phyloP scores from a whole-genome alignment of 1,284 basidiomycete species.

The Lignosus rhinocerotis region DNA sequence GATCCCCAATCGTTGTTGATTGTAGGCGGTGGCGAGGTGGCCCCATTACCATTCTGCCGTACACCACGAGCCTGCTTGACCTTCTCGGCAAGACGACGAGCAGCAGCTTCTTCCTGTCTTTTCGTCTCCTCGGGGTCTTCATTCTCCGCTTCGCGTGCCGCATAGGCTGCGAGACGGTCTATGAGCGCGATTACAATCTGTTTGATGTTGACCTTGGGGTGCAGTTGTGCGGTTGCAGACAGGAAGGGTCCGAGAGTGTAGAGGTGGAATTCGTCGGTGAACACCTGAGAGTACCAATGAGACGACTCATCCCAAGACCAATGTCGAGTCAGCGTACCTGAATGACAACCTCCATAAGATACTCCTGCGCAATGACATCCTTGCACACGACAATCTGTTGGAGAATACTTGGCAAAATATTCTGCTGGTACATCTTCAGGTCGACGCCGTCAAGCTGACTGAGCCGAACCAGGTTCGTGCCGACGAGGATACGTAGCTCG shows the following conservation, averaged over 20 bases:
- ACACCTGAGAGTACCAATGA: slow-evolving; percentile 58
- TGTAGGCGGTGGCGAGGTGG: slow-evolving; percentile 22
- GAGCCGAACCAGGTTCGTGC: slow-evolving; percentile 91
- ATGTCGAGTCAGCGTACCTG: slow-evolving; percentile 54
- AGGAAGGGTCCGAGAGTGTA: slow-evolving; percentile 92
- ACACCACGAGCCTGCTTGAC: slow-evolving; percentile 73
- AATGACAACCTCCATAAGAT: slow-evolving; percentile 97
- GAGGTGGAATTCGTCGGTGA: slow-evolving; percentile 95
- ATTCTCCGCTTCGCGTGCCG: slow-evolving; percentile 89
- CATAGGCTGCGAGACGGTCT: slow-evolving; percentile 92
- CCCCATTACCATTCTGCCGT: slow-evolving; percentile 47
- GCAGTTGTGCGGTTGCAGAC: slow-evolving; percentile 89
- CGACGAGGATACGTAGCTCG: slow-evolving; percentile 91
- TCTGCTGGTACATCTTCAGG: slow-evolving; percentile 82
- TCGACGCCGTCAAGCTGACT: slow-evolving; percentile 94
- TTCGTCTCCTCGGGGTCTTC: slow-evolving; percentile 93
- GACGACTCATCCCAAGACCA: not conserved
- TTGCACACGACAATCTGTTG: slow-evolving; percentile 97
- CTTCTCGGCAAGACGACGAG: slow-evolving; percentile 80
- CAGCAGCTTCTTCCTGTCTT: slow-evolving; percentile 87
- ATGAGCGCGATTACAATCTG: slow-evolving; percentile 94
- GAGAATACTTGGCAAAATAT: slow-evolving; percentile 85
- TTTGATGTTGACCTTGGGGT: slow-evolving; percentile 96
- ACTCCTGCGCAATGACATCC: slow-evolving; percentile 96
- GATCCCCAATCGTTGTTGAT: slow-evolving; percentile 34